Evolutionary conservation across 352 stramenopile species (phyloP).

Genomic region (Phytophthora uliginosa): DNA sequence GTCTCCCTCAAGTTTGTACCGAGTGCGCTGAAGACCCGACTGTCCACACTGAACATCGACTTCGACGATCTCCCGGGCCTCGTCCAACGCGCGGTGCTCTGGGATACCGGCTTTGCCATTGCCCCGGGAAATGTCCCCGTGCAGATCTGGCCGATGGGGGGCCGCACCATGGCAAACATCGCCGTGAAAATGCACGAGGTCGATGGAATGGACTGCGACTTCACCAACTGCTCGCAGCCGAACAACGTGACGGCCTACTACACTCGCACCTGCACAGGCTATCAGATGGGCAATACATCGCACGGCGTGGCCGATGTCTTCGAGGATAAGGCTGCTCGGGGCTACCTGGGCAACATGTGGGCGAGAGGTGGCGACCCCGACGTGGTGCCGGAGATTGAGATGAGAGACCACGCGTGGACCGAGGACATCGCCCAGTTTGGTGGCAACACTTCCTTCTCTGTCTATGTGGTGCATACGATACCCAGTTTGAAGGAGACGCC

Average conservation of each 20-base stretch:
- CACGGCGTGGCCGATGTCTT: slow-evolving; percentile 40
- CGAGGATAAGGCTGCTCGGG: not conserved
- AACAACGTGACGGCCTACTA: slow-evolving; percentile 17
- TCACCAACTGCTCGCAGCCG: slow-evolving; percentile 38
- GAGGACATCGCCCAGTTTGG: slow-evolving; percentile 13
- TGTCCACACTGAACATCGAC: slow-evolving; percentile 19
- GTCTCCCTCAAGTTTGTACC: slow-evolving; percentile 23
- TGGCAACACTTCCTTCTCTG: slow-evolving; percentile 10
- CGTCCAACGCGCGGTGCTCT: slow-evolving; percentile 45
- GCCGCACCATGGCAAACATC: slow-evolving; percentile 37
- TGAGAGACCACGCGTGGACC: slow-evolving; percentile 31
- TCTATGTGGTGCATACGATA: slow-evolving; percentile 38
- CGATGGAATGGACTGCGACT: slow-evolving; percentile 18
- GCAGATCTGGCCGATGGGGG: slow-evolving; percentile 30
- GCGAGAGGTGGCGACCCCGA: slow-evolving; percentile 25
- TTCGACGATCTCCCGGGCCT: slow-evolving; percentile 34
- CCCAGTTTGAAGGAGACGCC: slow-evolving; percentile 8
- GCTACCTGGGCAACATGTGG: slow-evolving; percentile 36
- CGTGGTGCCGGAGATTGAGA: slow-evolving; percentile 21
- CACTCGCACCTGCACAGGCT: slow-evolving; percentile 35
- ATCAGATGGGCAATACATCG: slow-evolving; percentile 39
- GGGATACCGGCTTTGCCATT: slow-evolving; percentile 44
- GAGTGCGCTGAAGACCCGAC: slow-evolving; percentile 9
- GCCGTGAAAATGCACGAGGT: slow-evolving; percentile 22
- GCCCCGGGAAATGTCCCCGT: slow-evolving; percentile 19